These are phyloP conservation scores for Penicillium longicatenatum DNA, from an alignment of 495 filamentous ascomycete genomes.

Conservation along the genomic window DNA sequence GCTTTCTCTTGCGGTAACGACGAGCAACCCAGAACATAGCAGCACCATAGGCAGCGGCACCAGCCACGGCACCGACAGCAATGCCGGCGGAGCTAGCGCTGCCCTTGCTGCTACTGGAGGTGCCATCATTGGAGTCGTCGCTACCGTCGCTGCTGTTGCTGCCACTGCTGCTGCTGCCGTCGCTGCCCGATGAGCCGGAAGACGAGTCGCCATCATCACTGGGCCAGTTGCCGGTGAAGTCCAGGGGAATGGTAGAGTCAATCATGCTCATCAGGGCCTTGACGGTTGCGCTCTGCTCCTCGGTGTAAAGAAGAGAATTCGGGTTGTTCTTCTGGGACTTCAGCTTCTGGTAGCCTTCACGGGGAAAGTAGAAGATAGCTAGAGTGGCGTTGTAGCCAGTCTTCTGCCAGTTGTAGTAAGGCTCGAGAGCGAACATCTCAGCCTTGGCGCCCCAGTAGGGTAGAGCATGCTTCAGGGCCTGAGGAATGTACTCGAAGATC, in stretches of 20 bases:
- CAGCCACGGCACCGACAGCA: conserved; percentile 72
- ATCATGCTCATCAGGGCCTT: conserved; percentile 75
- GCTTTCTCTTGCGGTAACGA: conserved; percentile 86
- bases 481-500: conserved; percentile 80
- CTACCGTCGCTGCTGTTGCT: conserved; percentile 22
- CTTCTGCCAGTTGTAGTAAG: conserved; percentile 69
- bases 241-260: conserved; percentile 79
- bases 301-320: conserved; percentile 70
- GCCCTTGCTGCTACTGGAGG: conserved; percentile 51
- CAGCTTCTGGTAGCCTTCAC: conserved; percentile 61
- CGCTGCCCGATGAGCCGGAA: conserved; percentile 16
- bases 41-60: conserved; percentile 91
- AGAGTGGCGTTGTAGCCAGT: conserved; percentile 84
- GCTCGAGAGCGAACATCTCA: conserved; percentile 73
- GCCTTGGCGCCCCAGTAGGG: conserved; percentile 46
- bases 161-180: conserved; percentile 14
- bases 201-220: conserved; percentile 30
- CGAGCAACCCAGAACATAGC: conserved; percentile 97
- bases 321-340: conserved; percentile 66
- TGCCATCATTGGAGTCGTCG: conserved; percentile 41
- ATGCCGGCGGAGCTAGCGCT: conserved; percentile 82
- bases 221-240: conserved; percentile 54
- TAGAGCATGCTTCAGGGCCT: conserved; percentile 70
- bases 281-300: conserved; percentile 52
- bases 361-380: conserved; percentile 73